Base-by-base conservation (phyloP, 2,329 filamentous ascomycete genomes). In the Fusarium sp. region DNA sequence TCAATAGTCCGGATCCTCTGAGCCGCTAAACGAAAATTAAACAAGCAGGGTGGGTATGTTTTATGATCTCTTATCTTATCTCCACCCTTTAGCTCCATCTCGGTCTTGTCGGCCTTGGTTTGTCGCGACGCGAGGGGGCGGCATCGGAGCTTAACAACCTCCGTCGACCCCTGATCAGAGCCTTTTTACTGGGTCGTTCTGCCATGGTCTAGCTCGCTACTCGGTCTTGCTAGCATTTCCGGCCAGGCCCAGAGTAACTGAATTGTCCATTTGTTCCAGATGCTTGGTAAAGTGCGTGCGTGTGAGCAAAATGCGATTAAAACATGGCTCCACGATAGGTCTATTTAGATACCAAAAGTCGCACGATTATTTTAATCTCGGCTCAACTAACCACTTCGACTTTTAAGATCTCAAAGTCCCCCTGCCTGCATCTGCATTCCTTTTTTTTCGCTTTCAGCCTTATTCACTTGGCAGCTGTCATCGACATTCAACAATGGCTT, bases 311-410 rank as follows among this genome's bases (percentile, higher is more conserved):
- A 42, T 52, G 18, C 17, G 11, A 35, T 17, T 18, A 27, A 47
- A 39, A 20, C 29, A 41, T 33, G 20, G 31, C 20, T 21, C 58
- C 40, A 62, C 21, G 36, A 56, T 42, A 41, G 48, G n/a, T 29
- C 39, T 40, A 53, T 54, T 61, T 61, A 61, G 50, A 53, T 61
- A 52, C 20, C n/a, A 25, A 15, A 14, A 10, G 46, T 40, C 52
- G 27, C 37, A 42, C 20, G 31, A 36, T 43, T 43, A 9, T 17
- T 42, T 11, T 25, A 47, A 46, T 40, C 39, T 63, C 41, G 48
- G 36, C 39, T 41, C 2, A n/a, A 27, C 42, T 47, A 33, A 25
- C 42, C 55, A 56, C 48, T 23, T 25, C 43, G 18, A n/a, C 8
- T 15, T 33, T 9, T 18, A 56, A 56, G 20, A 31, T 13, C 10